Percentiles rank a stretch among this genome's conserved stretches.
phyloP scores from a whole-genome alignment of 2,329 filamentous ascomycete genomes.

The Pseudonectria buxi region DNA sequence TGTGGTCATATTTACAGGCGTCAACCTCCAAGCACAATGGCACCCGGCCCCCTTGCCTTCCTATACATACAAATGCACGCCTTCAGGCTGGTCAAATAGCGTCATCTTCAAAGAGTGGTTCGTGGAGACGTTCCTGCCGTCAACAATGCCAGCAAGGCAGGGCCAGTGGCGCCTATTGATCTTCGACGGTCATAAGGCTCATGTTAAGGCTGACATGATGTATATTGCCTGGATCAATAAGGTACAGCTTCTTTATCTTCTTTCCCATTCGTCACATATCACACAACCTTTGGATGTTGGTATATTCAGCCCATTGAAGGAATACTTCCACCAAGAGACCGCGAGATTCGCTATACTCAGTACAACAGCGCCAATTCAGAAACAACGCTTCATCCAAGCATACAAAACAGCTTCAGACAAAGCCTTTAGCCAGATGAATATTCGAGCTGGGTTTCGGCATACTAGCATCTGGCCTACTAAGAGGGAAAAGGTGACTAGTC shows the following conservation, averaged over 20 bases:
- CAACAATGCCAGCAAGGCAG: neutral
- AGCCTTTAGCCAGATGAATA: neutral
- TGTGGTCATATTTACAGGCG: neutral
- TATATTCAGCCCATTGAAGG: neutral
- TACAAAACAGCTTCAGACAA: neutral
- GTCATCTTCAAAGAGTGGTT: slow-evolving; percentile 1
- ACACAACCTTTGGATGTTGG: neutral
- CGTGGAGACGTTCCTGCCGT: neutral
- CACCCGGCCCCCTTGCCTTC: neutral
- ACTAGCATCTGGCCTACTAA: neutral
- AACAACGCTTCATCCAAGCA: neutral
- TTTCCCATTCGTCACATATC: neutral
- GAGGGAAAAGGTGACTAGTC: too few relatives aligned
- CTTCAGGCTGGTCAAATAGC: slow-evolving; percentile 1
- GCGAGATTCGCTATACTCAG: neutral
- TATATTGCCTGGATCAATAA: neutral
- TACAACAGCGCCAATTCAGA: neutral
- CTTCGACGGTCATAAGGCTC: slow-evolving; percentile 1
- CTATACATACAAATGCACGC: neutral
- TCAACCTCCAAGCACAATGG: slow-evolving; percentile 1
- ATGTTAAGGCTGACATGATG: slow-evolving; percentile 1
- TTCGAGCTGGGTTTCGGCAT: neutral
- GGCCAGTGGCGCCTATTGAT: neutral
- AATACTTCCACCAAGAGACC: neutral
- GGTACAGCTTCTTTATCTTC: slow-evolving; percentile 1